Base-by-base conservation (phyloP, 306 rosid species). In the Oxytropis ochrocephala region DNA sequence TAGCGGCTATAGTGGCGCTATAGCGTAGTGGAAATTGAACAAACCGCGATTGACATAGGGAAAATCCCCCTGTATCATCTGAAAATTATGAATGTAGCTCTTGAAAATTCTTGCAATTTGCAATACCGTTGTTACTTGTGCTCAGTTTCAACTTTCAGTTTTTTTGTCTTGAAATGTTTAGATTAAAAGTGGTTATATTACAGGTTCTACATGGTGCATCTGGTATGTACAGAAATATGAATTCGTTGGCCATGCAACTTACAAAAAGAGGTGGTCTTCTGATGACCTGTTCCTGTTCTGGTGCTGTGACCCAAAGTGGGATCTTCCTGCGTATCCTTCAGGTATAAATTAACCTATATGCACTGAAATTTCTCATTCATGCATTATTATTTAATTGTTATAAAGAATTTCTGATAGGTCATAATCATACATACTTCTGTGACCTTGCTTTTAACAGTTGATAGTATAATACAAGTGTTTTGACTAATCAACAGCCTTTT, bases 201-300 rank as follows among this genome's bases (percentile, higher is more conserved):
- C 88, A 94, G 97, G 97, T 75, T 72, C 73, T 94, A 35, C 89
- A 79, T 64, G 81, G 83, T 46, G 97, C 98, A 54, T 84, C 90
- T 64, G 95, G 97, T 29, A 94, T 94, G 97, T 94, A 90, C 79
- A 83, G 96, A 66, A 88, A 70, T 63, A 73, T 90, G 77, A 94
- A 94, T 81, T 94, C 97, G 11, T 73, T 88, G 38, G 96, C 97
- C 7, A 88, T 94, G 96, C 88, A 80, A 70, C 78, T 94, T 79
- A 94, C 98, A 32, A 88, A 75, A 78, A 84, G 74, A 74, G 97
- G 97, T 6, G 96, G 98, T 64, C 90, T 94, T 81, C 88, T 94
- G 41, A 90, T 94, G 98, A 90, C 96, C 9, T 90, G 96, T 84
- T 90, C 96, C 5, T 93, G 98, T 65, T 87, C 98, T 18, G 98